Evolutionary conservation across 2,329 filamentous ascomycete species (phyloP), one percentile per base, ranked within the genome.

Genomic region (Diaporthe sp.): DNA sequence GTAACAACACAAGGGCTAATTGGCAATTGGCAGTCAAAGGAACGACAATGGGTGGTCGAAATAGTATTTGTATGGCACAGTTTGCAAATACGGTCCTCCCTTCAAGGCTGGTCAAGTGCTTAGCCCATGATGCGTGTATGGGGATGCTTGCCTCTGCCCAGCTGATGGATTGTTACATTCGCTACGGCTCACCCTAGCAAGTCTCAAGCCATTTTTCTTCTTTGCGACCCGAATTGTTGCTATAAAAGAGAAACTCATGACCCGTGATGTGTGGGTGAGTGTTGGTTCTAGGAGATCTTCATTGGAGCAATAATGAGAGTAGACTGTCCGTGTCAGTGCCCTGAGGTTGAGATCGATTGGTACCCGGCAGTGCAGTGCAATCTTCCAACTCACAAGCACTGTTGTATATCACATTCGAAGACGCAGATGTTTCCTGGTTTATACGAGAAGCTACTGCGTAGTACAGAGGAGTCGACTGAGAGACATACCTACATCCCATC

Each of bases 81-180:
- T 7, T 10, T 44, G 58, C 39, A 9, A n/a, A 5, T 19, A 19
- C 17, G n/a, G 25, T 51, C 4, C 7, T 51, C 27, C 27, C 27
- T 42, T 37, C 15, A 44, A 44, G 25, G 9, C 27, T 22, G 59
- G 39, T 63, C 39, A 44, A 63, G 39, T 63, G 58, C 4, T 30
- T 17, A 42, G 25, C 37, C 25, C 58, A 7, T 15, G 19, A 32
- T 50, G 19, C 19, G 9, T 8, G 39, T 30, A n/a, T 44, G 27
- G 27, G 27, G 12, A 44, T 9, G 22, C 42, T 25, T 25, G 61
- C 42, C 25, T 35, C 27, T n/a, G n/a, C n/a, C n/a, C 37, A 37
- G 37, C 2, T 47, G 58, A 66, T 37, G 30, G 44, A 51, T 27
- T 37, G 63, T 66, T 66, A 66, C 63, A 66, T 66, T 51, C 44